Base-by-base conservation (phyloP, 805 yeast species). In the Pichia occidentalis region DNA sequence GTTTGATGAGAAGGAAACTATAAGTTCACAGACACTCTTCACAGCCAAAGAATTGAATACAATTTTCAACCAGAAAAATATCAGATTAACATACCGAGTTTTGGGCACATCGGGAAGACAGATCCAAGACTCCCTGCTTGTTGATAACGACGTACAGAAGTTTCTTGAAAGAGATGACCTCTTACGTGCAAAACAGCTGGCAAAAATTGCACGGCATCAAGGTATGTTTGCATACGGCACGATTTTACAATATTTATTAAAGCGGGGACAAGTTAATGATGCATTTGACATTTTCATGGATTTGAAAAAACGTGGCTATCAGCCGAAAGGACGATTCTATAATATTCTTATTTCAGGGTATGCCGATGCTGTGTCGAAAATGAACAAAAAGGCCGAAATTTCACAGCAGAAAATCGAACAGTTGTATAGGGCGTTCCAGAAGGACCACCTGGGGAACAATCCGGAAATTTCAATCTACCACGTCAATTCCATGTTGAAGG, bases 211-310 rank as follows among this genome's bases (percentile, higher is more conserved):
- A 1, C 40, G 58, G 19, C 29, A 23, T 21, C 65, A 67, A 25
- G 85, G 83, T 7, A 47, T 65, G 0, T 83, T 77, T 23, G 83
- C 75, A 1, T 70, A 76, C 74, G 83, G 84, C 45, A 65, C 70
- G n/a, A 64, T 83, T 0, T 53, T 77, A 50, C 67, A 70, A 42
- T 68, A 75, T 63, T 61, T 68, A 29, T 56, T 79, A 4, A 54
- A 54, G 7, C 48, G 61, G 7, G 65, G 69, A 3, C 66, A 68
- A 17, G 53, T 68, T 1, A 66, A 68, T 31, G 65, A 63, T 7
- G 81, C 82, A 0, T 39, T 79, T 19, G 71, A 71, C 28, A 46
- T 73, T 14, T 67, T 68, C 42, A 66, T 68, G 35, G 68, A 71
- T 59, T 62, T 85, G 34, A 77, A 75, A 47, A 80, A 78, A 52